These are phyloP conservation scores for Collybiopsis luxurians DNA, from an alignment of 768 basidiomycete species.

Conservation along the genomic window DNA sequence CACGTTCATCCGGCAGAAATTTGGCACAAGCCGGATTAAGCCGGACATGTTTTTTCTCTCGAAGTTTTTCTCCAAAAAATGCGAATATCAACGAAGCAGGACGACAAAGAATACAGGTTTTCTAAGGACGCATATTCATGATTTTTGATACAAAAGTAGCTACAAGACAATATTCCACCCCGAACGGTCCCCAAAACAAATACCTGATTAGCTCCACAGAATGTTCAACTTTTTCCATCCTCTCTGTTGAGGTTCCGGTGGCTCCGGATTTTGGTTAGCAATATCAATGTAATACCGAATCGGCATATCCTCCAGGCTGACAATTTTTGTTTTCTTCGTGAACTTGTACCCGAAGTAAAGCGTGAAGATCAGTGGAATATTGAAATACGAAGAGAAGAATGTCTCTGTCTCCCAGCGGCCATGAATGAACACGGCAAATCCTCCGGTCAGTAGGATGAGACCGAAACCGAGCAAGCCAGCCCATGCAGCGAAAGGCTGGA, in stretches of 20 bases:
- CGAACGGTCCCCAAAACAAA: no score
- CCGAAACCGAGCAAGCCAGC: conserved; percentile 35
- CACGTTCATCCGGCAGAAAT: no score
- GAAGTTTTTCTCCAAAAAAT: no score
- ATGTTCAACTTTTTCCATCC: conserved; percentile 4
- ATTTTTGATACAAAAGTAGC: no score
- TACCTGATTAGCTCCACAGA: conserved; percentile 2
- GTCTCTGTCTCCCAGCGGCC: not conserved
- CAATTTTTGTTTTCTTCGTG: conserved; percentile 33
- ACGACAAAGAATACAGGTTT: no score
- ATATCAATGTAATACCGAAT: conserved; percentile 6
- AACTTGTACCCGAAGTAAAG: conserved; percentile 47
- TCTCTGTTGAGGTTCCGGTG: not conserved
- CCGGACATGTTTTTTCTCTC: no score
- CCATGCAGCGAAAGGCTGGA: conserved; percentile 27
- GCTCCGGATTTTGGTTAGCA: conserved; percentile 6
- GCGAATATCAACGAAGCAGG: no score
- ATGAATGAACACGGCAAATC: conserved; percentile 24
- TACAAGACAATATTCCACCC: no score
- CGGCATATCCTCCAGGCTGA: conserved; percentile 5
- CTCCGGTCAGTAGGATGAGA: conserved; percentile 13
- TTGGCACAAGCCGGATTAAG: no score
- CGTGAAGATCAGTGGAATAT: conserved; percentile 42
- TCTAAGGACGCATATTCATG: no score
- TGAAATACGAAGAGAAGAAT: conserved; percentile 33